A percentile compares a stretch with the other conserved stretches of the same genome.
These are phyloP conservation scores for Calocera viscosa DNA, from an alignment of 768 basidiomycete genomes.

Conservation along the genomic window DNA sequence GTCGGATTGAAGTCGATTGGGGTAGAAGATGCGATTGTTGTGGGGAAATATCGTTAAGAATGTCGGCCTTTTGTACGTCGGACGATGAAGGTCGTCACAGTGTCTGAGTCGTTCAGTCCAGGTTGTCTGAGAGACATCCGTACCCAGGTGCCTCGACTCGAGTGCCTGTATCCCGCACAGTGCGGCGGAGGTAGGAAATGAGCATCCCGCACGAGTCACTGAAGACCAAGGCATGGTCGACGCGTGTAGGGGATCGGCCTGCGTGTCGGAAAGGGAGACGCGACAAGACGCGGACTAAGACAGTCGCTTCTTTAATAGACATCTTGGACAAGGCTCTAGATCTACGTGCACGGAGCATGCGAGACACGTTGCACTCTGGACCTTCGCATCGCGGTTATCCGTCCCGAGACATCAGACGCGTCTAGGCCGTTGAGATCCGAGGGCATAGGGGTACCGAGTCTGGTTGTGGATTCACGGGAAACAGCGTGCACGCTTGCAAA, in stretches of 20 bases:
- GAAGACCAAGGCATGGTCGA: neutral
- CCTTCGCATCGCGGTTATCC: neutral
- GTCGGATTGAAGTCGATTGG: conserved; percentile 34
- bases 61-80: neutral
- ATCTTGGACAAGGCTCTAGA: neutral
- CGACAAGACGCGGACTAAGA: neutral
- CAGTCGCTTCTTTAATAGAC: neutral
- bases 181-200: neutral
- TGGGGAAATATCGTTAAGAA: neutral
- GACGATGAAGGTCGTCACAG: neutral
- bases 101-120: neutral
- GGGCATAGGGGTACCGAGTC: neutral
- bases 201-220: neutral
- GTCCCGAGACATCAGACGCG: neutral
- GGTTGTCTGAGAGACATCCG: neutral
- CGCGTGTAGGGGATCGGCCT: neutral
- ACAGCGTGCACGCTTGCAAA: neutral
- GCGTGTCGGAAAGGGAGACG: neutral
- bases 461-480: neutral
- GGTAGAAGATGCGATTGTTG: neutral
- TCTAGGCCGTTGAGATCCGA: neutral
- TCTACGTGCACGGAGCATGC: neutral
- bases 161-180: neutral
- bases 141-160: neutral
- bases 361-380: neutral